These are phyloP conservation scores for Ambrosiella xylebori DNA, from an alignment of 2,329 filamentous ascomycete genomes.

Conservation along the genomic window DNA sequence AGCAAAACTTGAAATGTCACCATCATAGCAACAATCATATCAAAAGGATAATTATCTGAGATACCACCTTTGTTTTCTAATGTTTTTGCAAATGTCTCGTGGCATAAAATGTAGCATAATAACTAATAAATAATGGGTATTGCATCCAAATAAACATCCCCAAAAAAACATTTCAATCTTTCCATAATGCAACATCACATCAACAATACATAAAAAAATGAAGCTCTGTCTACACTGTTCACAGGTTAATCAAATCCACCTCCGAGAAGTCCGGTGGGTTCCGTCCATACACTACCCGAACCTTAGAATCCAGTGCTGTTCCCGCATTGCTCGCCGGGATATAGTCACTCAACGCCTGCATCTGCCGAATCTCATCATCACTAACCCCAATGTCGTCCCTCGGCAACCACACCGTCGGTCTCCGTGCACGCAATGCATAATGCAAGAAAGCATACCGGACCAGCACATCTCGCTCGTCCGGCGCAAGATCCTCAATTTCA, in stretches of 20 bases:
- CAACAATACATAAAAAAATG: neutral
- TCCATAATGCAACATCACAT: neutral
- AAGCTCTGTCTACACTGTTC: constrained; percentile 1
- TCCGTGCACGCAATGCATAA: constrained; percentile 62
- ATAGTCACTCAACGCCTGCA: constrained; percentile 54
- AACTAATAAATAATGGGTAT: neutral
- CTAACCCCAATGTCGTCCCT: constrained; percentile 78
- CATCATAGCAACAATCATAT: too few species aligned
- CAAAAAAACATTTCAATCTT: neutral
- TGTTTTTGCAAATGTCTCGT: too few species aligned
- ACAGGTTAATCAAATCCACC: constrained; percentile 70
- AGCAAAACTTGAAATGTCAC: neutral
- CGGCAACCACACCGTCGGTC: constrained; percentile 88
- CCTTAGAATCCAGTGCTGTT: constrained; percentile 69
- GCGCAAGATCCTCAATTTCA: constrained; percentile 84
- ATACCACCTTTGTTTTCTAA: too few species aligned
- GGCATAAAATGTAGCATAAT: too few species aligned
- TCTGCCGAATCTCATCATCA: constrained; percentile 75
- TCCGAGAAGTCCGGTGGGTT: constrained; percentile 84
- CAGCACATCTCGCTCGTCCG: constrained; percentile 71
- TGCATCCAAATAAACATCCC: neutral
- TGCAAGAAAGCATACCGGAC: constrained; percentile 84
- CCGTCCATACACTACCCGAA: constrained; percentile 64
- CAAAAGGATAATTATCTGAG: too few species aligned
- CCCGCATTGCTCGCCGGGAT: constrained; percentile 94